These are phyloP conservation scores for Claviceps arundinis DNA, from an alignment of 2,329 filamentous ascomycete genomes.

Conservation along the genomic window DNA sequence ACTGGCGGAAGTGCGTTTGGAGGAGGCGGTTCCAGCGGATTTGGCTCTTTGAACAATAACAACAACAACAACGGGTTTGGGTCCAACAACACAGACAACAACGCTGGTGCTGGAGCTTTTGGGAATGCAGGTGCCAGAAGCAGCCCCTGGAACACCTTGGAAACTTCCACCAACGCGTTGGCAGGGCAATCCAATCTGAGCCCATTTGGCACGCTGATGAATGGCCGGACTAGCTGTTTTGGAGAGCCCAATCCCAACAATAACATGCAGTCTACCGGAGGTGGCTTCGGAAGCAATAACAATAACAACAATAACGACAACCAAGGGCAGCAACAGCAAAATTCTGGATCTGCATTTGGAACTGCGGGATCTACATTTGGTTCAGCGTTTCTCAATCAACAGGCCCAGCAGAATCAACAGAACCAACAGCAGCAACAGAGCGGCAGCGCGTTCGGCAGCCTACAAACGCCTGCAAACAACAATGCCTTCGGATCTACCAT, in stretches of 20 bases:
- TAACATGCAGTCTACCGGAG: conserved; percentile 16
- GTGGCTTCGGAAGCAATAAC: conserved; percentile 1
- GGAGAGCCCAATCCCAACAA: conserved; percentile 15
- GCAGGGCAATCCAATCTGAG: conserved; percentile 9
- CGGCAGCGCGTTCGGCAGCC: conserved; percentile 32
- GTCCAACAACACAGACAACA: conserved; percentile 14
- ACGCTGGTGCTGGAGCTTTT: conserved; percentile 26
- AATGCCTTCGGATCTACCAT: conserved; percentile 23
- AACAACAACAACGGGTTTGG: conserved; percentile 19
- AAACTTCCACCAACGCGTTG: conserved; percentile 23
- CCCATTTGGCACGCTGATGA: conserved; percentile 22
- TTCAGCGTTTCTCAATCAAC: conserved; percentile 23
- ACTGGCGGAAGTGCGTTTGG: conserved; percentile 15
- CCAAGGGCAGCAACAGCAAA: conserved; percentile 15
- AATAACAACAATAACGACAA: conserved; percentile 18
- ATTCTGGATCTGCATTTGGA: conserved; percentile 8
- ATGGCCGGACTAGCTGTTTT: conserved; percentile 25
- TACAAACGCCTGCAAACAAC: conserved; percentile 22
- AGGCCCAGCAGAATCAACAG: conserved; percentile 15
- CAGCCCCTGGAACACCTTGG: conserved; percentile 26
- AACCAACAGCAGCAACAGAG: conserved; percentile 17
- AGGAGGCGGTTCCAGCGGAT: conserved; percentile 18
- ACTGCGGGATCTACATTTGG: conserved; percentile 15
- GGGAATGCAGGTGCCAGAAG: conserved; percentile 26
- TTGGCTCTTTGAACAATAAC: conserved; percentile 19